Evolutionary conservation across 345 rosid genomes (phyloP).

Genomic region (Citrus reticulata): DNA sequence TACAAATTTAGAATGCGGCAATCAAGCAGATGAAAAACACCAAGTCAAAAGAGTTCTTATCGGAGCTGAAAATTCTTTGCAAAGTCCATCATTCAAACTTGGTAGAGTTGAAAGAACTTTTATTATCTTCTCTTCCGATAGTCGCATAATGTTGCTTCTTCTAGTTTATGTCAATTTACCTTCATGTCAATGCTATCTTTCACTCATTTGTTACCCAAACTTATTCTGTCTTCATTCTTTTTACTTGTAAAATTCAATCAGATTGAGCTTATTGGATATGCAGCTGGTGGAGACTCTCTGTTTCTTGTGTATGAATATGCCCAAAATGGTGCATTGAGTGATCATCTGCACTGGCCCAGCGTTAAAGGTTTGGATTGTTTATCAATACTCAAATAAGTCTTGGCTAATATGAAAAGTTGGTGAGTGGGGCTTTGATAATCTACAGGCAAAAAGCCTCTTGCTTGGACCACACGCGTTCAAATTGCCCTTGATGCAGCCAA

Average conservation of each 20-base stretch:
- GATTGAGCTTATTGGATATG: slow-evolving; percentile 36
- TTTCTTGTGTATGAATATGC: slow-evolving; percentile 39
- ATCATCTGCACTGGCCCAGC: slow-evolving; percentile 24
- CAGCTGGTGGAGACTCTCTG: slow-evolving; percentile 32
- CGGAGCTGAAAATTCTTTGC: slow-evolving; percentile 33
- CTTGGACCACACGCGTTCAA: slow-evolving; percentile 26
- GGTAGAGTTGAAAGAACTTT: slow-evolving; percentile 13
- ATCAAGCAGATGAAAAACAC: slow-evolving; percentile 41
- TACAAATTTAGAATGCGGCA: slow-evolving; percentile 30
- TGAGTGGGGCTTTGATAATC: neutral
- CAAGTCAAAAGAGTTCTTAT: slow-evolving; percentile 34
- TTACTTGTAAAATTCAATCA: slow-evolving; percentile 5
- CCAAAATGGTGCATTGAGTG: slow-evolving; percentile 33
- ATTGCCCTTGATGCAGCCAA: slow-evolving; percentile 38
- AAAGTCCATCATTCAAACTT: slow-evolving; percentile 33
- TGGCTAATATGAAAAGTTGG: neutral
- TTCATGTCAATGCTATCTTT: neutral
- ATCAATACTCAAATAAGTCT: neutral
- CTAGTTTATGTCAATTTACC: neutral
- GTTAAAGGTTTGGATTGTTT: slow-evolving; percentile 13
- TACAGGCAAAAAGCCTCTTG: slow-evolving; percentile 30
- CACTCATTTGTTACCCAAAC: neutral
- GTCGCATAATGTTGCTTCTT: neutral
- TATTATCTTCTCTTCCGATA: neutral
- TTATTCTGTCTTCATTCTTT: neutral